Percentiles rank a stretch among this genome's conserved stretches.
These are phyloP conservation scores for Rhizopus sp. DNA, from an alignment of 371 early-diverging fungal species.

Conservation along the genomic window DNA sequence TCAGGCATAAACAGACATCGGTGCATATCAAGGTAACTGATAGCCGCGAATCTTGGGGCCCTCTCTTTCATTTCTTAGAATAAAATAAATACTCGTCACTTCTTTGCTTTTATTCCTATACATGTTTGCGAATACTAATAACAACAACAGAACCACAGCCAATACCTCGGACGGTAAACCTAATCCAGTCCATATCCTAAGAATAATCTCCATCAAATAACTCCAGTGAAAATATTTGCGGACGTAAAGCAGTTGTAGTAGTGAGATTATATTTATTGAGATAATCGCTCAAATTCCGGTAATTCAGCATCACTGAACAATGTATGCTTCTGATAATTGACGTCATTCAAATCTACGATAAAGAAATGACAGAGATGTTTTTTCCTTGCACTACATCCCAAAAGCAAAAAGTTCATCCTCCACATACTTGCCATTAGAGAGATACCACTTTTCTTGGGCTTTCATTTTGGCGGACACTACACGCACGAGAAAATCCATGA, in stretches of 20 bases:
- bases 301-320: conserved; percentile 18
- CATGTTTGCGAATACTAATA: too few relatives aligned
- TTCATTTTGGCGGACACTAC: too few relatives aligned
- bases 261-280: conserved; percentile 17
- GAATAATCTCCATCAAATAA: conserved; percentile 8
- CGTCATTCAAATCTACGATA: conserved; percentile 16
- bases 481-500: too few relatives aligned
- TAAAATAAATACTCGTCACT: too few relatives aligned
- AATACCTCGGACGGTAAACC: conserved; percentile 6
- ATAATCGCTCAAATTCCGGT: conserved; percentile 13
- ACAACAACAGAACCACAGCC: too few relatives aligned
- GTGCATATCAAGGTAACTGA: too few relatives aligned
- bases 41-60: too few relatives aligned
- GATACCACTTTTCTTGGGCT: conserved; percentile 20
- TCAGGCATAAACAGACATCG: too few relatives aligned
- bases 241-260: conserved; percentile 15
- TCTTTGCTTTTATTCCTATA: too few relatives aligned
- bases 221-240: conserved; percentile 10
- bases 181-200: conserved; percentile 14
- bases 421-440: conserved; percentile 21
- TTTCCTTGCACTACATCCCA: conserved; percentile 19
- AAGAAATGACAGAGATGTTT: conserved; percentile 17
- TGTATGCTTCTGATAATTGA: conserved; percentile 10
- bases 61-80: too few relatives aligned
- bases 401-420: conserved; percentile 25